A percentile compares a stretch with the other conserved stretches of the same genome.
phyloP scores from a whole-genome alignment of 1,284 basidiomycete genomes.

The Leccinum proliferum region DNA sequence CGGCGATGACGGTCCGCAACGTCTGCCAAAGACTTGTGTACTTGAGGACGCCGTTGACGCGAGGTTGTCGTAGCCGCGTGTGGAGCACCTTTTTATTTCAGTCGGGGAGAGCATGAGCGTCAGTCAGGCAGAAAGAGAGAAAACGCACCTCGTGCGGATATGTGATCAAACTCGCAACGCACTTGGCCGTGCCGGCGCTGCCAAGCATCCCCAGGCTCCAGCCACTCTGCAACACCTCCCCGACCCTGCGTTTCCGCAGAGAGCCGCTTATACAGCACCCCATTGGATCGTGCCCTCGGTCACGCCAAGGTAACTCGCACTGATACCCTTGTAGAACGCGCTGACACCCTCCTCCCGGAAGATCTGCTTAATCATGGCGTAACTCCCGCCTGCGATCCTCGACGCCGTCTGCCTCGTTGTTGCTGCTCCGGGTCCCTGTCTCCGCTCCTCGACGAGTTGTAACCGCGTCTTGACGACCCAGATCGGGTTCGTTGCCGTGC shows the following conservation, averaged over 20 bases:
- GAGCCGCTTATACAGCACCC: conserved; percentile 83
- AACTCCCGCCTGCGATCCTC: conserved; percentile 47
- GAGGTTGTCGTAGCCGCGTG: conserved; percentile 87
- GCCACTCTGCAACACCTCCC: conserved; percentile 60
- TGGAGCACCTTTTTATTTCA: conserved; percentile 65
- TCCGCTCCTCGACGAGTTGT: conserved; percentile 54
- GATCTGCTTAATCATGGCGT: conserved; percentile 67
- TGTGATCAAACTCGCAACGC: conserved; percentile 89
- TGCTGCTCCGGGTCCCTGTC: conserved; percentile 2
- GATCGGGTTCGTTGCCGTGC: conserved; percentile 93
- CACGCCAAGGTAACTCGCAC: conserved; percentile 93
- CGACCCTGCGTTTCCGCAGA: conserved; percentile 48
- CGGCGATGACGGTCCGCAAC: conserved; percentile 77
- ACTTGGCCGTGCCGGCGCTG: conserved; percentile 92
- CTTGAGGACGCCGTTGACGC: conserved; percentile 67
- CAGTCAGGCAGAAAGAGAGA: not conserved
- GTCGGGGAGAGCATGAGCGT: not conserved
- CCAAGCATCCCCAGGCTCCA: conserved; percentile 64
- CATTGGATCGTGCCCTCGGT: conserved; percentile 98
- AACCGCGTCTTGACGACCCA: conserved; percentile 98
- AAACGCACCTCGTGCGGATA: conserved; percentile 89
- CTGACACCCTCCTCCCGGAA: conserved; percentile 76
- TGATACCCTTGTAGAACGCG: conserved; percentile 94
- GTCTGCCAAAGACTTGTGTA: conserved; percentile 90
- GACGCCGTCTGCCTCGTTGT: conserved; percentile 8